Conservation (phyloP, 1,284 basidiomycete genomes). For the Exobasidium rhododendri region DNA sequence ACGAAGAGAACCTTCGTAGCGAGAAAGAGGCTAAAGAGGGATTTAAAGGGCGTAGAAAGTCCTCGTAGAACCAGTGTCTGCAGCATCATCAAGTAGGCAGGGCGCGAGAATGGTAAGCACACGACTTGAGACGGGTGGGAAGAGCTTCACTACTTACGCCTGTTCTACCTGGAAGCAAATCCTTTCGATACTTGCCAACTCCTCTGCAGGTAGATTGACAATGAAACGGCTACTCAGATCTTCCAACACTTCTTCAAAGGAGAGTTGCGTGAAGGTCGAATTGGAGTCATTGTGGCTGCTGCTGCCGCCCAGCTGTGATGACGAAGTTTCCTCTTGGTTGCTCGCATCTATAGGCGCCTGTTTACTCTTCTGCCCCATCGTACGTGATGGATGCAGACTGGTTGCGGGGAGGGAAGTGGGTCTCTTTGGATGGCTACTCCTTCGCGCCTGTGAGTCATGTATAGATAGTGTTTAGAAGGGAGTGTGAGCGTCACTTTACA, state of each 20-base stretch:
- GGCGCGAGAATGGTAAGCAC: no score
- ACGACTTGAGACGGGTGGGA: no score
- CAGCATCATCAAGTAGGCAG: constrained; percentile 8
- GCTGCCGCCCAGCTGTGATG: neutral
- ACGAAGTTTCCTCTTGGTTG: neutral
- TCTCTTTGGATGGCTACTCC: no score
- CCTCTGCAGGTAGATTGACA: constrained; percentile 89
- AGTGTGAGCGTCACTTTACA: no score
- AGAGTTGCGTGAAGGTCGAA: constrained; percentile 18
- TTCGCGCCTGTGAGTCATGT: no score
- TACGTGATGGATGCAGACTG: no score
- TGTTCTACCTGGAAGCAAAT: constrained; percentile 99
- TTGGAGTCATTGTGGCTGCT: no score
- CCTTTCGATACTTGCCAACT: constrained; percentile 83
- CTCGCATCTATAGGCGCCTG: neutral
- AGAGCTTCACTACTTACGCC: constrained; percentile 66
- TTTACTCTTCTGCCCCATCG: neutral
- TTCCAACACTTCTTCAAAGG: constrained; percentile 53
- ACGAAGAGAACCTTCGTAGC: constrained; percentile 88
- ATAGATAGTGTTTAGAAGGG: no score
- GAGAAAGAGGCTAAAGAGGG: constrained; percentile 72
- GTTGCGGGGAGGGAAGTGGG: no score
- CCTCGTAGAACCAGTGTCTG: constrained; percentile 99
- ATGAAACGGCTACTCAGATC: constrained; percentile 71
- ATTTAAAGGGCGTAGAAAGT: constrained; percentile 83